A percentile compares a stretch with the other conserved stretches of the same genome.
Conservation (phyloP, 2,329 filamentous ascomycete genomes). For the Stemphylium vesicarium region DNA sequence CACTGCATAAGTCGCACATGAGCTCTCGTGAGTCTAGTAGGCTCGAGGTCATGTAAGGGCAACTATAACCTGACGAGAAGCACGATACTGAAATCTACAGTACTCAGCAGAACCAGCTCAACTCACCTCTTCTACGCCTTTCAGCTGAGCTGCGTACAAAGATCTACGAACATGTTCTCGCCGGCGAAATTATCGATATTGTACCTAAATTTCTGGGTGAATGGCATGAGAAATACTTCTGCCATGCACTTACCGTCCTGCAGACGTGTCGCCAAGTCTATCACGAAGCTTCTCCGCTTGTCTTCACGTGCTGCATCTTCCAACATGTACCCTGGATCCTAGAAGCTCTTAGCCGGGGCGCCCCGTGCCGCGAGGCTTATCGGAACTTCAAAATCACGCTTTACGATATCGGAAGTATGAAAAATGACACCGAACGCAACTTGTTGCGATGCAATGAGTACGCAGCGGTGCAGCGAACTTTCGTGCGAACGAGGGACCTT, state of each 20-base stretch:
- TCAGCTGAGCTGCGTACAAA: slow-evolving; percentile 4
- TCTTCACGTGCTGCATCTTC: neutral
- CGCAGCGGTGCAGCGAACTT: no score
- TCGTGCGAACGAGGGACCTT: no score
- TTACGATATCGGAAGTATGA: no score
- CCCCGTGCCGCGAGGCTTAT: neutral
- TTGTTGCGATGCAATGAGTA: no score
- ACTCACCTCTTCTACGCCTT: neutral
- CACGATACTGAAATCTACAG: neutral
- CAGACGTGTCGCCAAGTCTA: neutral
- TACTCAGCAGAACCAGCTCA: neutral
- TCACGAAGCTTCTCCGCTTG: neutral
- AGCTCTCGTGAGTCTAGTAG: neutral
- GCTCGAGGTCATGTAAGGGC: neutral
- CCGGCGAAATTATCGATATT: neutral
- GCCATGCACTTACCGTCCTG: neutral
- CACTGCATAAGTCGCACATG: no score
- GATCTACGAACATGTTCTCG: neutral
- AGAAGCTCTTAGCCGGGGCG: neutral
- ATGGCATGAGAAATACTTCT: no score
- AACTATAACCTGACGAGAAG: no score
- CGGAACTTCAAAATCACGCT: neutral
- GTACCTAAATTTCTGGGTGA: no score
- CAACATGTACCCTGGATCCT: neutral
- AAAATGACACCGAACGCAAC: no score